These are phyloP conservation scores for Lepraria neglecta DNA, from an alignment of 495 filamentous ascomycete species.

Conservation along the genomic window DNA sequence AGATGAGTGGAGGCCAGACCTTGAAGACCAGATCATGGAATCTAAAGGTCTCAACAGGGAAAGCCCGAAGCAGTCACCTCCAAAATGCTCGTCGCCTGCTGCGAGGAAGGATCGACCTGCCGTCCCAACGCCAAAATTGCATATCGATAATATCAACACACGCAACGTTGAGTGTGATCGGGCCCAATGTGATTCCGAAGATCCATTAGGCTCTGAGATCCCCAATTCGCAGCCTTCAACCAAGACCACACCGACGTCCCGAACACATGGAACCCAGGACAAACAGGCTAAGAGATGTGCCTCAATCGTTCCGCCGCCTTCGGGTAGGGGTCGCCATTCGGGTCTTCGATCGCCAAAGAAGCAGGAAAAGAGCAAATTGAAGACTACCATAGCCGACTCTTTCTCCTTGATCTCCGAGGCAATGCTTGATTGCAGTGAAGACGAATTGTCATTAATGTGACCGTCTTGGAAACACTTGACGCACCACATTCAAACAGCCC, in stretches of 20 bases:
- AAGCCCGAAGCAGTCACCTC: not conserved
- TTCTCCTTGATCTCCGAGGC: conserved; percentile 9
- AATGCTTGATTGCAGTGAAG: conserved; percentile 14
- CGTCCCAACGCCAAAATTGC: not conserved
- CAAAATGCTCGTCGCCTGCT: not conserved
- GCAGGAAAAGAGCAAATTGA: not conserved
- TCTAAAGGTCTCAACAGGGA: not conserved
- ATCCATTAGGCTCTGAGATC: conserved; percentile 12
- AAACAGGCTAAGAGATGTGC: not conserved
- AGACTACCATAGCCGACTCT: not conserved
- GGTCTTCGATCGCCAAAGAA: not conserved
- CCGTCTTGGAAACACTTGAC: too few relatives aligned
- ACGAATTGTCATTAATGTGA: conserved; percentile 19
- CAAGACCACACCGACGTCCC: not conserved
- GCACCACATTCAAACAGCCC: not conserved
- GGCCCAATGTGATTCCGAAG: not conserved
- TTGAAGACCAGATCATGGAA: not conserved
- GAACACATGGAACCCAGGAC: not conserved
- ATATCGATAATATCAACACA: not conserved
- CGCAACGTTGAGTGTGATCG: not conserved
- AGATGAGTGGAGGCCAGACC: not conserved
- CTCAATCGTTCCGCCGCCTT: not conserved
- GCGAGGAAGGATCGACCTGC: not conserved
- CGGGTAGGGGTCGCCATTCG: not conserved
- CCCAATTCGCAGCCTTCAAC: conserved; percentile 21